Percentiles rank a stretch among this genome's conserved stretches.
Conservation (phyloP, 371 early-diverging fungal genomes). For the Saksenaea vasiformis region DNA sequence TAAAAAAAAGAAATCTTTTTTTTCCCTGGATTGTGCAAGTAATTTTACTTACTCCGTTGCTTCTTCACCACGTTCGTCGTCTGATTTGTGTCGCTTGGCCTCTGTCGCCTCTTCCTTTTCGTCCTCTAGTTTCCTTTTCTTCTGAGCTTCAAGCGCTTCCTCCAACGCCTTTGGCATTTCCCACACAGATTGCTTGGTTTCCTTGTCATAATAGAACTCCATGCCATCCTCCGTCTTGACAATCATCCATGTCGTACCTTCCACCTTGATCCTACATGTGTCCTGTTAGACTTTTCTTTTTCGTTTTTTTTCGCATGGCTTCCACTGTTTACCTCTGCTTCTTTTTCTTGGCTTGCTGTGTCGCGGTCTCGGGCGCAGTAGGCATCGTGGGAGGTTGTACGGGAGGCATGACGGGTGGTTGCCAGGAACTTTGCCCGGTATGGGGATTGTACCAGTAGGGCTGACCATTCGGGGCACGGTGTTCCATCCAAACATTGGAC, state of each 20-base stretch:
- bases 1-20: background rate
- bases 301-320: constrained; percentile 8
- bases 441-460: constrained; percentile 61
- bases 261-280: constrained; percentile 62
- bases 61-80: constrained; percentile 17
- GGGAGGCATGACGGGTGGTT: constrained; percentile 34
- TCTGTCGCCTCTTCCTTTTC: constrained; percentile 26
- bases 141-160: constrained; percentile 44
- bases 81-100: constrained; percentile 17
- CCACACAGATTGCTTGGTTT: constrained; percentile 73
- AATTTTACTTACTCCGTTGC: constrained; percentile 25
- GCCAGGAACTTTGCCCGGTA: constrained; percentile 60
- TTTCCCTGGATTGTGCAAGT: background rate
- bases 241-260: constrained; percentile 76
- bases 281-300: constrained; percentile 36
- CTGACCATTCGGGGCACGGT: constrained; percentile 57
- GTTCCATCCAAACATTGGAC: constrained; percentile 58
- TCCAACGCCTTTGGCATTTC: constrained; percentile 60
- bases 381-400: background rate
- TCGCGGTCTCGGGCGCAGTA: background rate
- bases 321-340: background rate
- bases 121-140: constrained; percentile 27
- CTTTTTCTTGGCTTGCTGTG: constrained; percentile 4
- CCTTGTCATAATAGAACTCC: constrained; percentile 76
- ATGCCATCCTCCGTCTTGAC: constrained; percentile 70